Evolutionary conservation across 208 protist genomes (phyloP).

Genomic region (Borovskyia barvae): DNA sequence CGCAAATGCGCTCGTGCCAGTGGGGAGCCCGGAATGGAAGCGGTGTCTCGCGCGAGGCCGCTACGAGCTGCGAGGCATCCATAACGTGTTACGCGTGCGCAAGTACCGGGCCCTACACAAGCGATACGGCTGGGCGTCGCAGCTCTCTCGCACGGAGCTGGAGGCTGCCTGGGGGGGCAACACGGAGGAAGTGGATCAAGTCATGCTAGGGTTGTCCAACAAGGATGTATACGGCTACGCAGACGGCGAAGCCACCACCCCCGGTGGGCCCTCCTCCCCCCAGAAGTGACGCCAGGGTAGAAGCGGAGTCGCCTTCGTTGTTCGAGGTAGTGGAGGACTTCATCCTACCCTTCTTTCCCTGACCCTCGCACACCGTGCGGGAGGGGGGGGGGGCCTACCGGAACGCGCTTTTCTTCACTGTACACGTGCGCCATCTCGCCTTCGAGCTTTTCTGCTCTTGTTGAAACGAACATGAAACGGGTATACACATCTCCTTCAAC

Average conservation of each 20-base stretch:
- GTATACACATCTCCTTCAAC: too few species aligned
- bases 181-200: constrained; percentile 26
- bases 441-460: too few species aligned
- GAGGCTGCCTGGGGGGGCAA: constrained; percentile 17
- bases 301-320: too few species aligned
- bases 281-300: too few species aligned
- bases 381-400: too few species aligned
- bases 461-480: too few species aligned
- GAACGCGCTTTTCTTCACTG: not conserved
- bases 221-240: constrained; percentile 51
- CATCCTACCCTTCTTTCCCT: too few species aligned
- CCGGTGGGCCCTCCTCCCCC: too few species aligned
- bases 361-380: too few species aligned
- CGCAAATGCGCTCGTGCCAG: constrained; percentile 27
- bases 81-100: constrained; percentile 48
- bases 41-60: constrained; percentile 61
- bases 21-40: constrained; percentile 47
- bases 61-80: constrained; percentile 42
- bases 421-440: too few species aligned
- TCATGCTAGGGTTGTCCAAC: constrained; percentile 46
- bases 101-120: constrained; percentile 75
- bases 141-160: constrained; percentile 41
- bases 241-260: too few species aligned
- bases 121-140: constrained; percentile 55
- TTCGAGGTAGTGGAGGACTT: too few species aligned